Conservation (phyloP, 352 stramenopile species). For the Bremia lactucae region DNA sequence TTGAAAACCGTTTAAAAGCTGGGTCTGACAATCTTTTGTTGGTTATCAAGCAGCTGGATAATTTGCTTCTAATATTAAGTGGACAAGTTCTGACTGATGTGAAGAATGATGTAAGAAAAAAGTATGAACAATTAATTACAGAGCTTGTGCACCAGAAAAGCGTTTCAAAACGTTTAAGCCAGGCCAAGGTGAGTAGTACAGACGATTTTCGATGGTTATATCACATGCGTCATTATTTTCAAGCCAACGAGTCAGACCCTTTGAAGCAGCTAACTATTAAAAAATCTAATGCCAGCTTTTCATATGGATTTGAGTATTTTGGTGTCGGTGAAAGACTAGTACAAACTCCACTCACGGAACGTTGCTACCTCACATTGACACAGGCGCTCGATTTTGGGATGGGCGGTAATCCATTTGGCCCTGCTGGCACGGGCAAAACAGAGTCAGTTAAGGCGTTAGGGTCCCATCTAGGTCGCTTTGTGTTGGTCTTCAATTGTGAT, state of each 20-base stretch:
- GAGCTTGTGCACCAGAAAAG: constrained; percentile 99
- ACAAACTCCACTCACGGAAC: constrained; percentile 98
- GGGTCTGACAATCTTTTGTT: constrained; percentile 29
- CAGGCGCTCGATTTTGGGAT: constrained; percentile 98
- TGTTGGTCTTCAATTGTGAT: constrained; percentile 99
- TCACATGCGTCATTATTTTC: constrained; percentile 98
- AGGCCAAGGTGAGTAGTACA: constrained; percentile 65
- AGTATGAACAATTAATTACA: constrained; percentile 99
- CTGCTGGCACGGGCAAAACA: constrained; percentile 99
- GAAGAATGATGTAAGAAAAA: constrained; percentile 91
- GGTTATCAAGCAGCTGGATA: constrained; percentile 60
- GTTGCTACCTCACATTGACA: constrained; percentile 99
- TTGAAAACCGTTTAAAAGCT: constrained; percentile 86
- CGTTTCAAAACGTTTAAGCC: constrained; percentile 88
- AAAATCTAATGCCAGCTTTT: constrained; percentile 97
- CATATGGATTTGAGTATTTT: constrained; percentile 99
- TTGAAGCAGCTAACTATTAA: constrained; percentile 93
- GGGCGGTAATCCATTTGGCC: constrained; percentile 97
- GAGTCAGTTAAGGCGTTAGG: constrained; percentile 99
- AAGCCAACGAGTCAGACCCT: constrained; percentile 60
- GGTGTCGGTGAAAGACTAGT: constrained; percentile 98
- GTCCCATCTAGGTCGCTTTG: constrained; percentile 96
- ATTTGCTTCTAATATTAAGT: constrained; percentile 92
- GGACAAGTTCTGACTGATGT: constrained; percentile 93
- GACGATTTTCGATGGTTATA: constrained; percentile 99